phyloP scores from a whole-genome alignment of 2,329 filamentous ascomycete species.

The Paraphaeosphaeria minitans region DNA sequence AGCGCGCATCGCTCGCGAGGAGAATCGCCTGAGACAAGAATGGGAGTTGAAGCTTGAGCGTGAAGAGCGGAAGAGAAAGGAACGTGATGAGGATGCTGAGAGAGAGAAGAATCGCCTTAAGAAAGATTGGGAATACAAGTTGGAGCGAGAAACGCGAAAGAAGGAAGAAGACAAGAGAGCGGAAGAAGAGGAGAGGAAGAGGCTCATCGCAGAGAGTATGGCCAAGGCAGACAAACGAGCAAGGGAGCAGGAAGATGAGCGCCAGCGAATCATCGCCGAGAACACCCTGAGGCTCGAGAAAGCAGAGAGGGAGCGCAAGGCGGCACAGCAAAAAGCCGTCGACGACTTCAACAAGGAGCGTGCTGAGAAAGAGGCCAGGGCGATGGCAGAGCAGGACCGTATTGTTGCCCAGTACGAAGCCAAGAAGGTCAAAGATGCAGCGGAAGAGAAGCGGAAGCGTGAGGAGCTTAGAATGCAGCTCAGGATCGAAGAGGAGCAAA shows the following conservation, averaged over 20 bases:
- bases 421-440: slow-evolving; percentile 43
- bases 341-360: slow-evolving; percentile 43
- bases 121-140: slow-evolving; percentile 40
- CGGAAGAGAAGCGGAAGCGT: slow-evolving; percentile 43
- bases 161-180: slow-evolving; percentile 20
- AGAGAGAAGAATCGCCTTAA: slow-evolving; percentile 34
- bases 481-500: slow-evolving; percentile 47
- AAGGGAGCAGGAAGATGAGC: slow-evolving; percentile 32
- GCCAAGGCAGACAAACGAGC: slow-evolving; percentile 37
- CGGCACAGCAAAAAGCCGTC: slow-evolving; percentile 39
- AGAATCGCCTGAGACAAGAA: slow-evolving; percentile 38
- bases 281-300: slow-evolving; percentile 35
- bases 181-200: slow-evolving; percentile 30
- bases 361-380: slow-evolving; percentile 38
- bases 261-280: slow-evolving; percentile 36
- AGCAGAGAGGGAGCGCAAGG: slow-evolving; percentile 32
- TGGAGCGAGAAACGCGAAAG: slow-evolving; percentile 31
- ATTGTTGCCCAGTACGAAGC: slow-evolving; percentile 44
- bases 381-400: slow-evolving; percentile 38
- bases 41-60: slow-evolving; percentile 38
- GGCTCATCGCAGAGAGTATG: slow-evolving; percentile 40
- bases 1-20: slow-evolving; percentile 29
- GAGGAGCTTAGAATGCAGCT: slow-evolving; percentile 48
- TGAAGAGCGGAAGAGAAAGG: slow-evolving; percentile 29
- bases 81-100: slow-evolving; percentile 28